These are phyloP conservation scores for Epichloe hybrida DNA, from an alignment of 2,329 filamentous ascomycete genomes.

Conservation along the genomic window DNA sequence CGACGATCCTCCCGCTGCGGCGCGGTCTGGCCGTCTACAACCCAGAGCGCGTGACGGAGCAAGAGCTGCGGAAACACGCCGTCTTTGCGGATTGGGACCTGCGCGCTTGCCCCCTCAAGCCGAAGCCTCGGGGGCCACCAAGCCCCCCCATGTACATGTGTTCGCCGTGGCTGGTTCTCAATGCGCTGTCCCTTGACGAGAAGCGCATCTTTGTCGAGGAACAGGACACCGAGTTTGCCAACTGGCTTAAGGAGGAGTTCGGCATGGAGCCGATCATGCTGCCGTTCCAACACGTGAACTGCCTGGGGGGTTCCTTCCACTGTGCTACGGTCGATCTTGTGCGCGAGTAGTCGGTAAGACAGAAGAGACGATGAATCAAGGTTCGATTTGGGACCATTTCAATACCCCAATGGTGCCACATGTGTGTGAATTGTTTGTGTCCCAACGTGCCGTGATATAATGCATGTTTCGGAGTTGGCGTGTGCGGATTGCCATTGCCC, in stretches of 20 bases:
- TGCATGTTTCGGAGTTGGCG: too few relatives aligned
- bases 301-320: constrained; percentile 21
- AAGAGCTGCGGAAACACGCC: constrained; percentile 11
- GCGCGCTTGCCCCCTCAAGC: constrained; percentile 11
- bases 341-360: neutral
- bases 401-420: neutral
- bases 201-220: constrained; percentile 15
- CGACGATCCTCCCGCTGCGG: constrained; percentile 17
- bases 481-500: too few relatives aligned
- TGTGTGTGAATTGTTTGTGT: too few relatives aligned
- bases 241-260: constrained; percentile 8
- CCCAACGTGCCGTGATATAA: too few relatives aligned
- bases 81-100: constrained; percentile 17
- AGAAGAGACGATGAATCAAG: too few relatives aligned
- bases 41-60: constrained; percentile 13
- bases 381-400: neutral
- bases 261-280: constrained; percentile 8
- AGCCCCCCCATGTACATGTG: constrained; percentile 15
- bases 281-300: constrained; percentile 19
- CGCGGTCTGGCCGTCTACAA: constrained; percentile 15
- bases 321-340: constrained; percentile 15
- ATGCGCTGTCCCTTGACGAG: constrained; percentile 15
- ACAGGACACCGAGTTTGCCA: constrained; percentile 9
- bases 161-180: constrained; percentile 15
- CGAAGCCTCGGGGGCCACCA: constrained; percentile 3